phyloP scores from a whole-genome alignment of 2,329 filamentous ascomycete genomes.

The Tolypocladium cylindrosporum region DNA sequence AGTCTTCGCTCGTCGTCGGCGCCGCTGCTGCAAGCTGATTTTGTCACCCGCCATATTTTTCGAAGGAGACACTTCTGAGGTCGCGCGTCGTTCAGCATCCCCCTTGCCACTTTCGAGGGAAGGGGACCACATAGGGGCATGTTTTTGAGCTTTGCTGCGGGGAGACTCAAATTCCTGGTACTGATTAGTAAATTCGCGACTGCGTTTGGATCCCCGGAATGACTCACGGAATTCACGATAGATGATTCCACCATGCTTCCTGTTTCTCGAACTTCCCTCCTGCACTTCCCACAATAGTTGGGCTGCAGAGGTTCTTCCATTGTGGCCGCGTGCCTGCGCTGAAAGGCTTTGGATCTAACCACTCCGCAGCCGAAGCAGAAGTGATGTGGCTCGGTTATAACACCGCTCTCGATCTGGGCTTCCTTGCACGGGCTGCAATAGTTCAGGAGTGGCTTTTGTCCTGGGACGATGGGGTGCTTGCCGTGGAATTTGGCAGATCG shows the following conservation, averaged over 20 bases:
- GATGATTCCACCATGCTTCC: conserved; percentile 17
- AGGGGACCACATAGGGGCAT: background rate
- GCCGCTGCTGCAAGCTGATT: background rate
- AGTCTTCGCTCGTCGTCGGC: background rate
- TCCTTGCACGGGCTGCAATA: conserved; percentile 25
- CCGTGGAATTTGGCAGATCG: conserved; percentile 25
- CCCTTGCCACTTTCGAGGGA: background rate
- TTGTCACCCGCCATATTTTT: background rate
- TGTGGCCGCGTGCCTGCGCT: conserved; percentile 9
- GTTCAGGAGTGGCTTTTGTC: conserved; percentile 17
- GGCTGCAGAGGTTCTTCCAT: conserved; percentile 15
- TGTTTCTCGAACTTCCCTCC: conserved; percentile 10
- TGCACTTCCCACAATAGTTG: conserved; percentile 23
- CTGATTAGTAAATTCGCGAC: background rate
- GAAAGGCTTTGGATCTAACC: conserved; percentile 15
- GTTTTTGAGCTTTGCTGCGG: background rate
- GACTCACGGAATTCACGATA: conserved; percentile 14
- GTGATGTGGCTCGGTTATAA: conserved; percentile 16
- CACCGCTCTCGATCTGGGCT: conserved; percentile 10
- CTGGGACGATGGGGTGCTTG: conserved; percentile 17
- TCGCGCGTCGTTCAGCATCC: background rate
- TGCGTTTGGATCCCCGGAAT: background rate
- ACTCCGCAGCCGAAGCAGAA: conserved; percentile 28
- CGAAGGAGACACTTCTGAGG: background rate
- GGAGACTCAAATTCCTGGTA: background rate